A percentile compares a stretch with the other conserved stretches of the same genome.
phyloP scores from a whole-genome alignment of 2,329 filamentous ascomycete genomes.

The Botrytis squamosa region DNA sequence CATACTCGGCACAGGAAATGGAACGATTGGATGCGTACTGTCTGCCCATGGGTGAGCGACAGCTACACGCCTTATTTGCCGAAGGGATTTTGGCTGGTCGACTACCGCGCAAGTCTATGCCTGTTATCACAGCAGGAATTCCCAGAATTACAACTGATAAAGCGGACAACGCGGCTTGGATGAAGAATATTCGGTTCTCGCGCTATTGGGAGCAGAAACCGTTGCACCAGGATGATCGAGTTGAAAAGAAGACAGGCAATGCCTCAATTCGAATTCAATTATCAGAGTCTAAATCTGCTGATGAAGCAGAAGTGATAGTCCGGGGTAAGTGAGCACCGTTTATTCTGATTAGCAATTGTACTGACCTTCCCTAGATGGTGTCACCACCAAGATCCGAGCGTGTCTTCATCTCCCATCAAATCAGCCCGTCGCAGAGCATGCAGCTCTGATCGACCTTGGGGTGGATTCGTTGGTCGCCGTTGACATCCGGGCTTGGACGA shows the following conservation, averaged over 20 bases:
- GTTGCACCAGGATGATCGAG: neutral
- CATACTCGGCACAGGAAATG: neutral
- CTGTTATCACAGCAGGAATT: neutral
- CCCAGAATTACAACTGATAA: neutral
- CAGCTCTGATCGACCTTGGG: neutral
- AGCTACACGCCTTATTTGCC: neutral
- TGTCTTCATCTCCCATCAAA: neutral
- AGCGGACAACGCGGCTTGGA: neutral
- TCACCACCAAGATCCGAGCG: slow-evolving; percentile 23
- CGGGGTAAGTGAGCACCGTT: neutral
- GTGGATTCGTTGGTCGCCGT: neutral
- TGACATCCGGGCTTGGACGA: neutral
- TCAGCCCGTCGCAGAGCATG: neutral
- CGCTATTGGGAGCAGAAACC: neutral
- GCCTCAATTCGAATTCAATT: neutral
- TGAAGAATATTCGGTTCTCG: neutral
- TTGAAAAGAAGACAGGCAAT: neutral
- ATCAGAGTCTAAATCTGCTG: neutral
- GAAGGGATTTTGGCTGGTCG: neutral
- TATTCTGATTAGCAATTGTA: neutral
- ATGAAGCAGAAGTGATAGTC: neutral
- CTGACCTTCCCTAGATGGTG: neutral
- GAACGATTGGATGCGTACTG: slow-evolving; percentile 42
- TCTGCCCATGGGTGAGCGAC: slow-evolving; percentile 25
- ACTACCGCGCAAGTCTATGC: neutral